These are phyloP conservation scores for Kodamaea hsintzibuensis DNA, from an alignment of 805 yeast species.

Conservation along the genomic window DNA sequence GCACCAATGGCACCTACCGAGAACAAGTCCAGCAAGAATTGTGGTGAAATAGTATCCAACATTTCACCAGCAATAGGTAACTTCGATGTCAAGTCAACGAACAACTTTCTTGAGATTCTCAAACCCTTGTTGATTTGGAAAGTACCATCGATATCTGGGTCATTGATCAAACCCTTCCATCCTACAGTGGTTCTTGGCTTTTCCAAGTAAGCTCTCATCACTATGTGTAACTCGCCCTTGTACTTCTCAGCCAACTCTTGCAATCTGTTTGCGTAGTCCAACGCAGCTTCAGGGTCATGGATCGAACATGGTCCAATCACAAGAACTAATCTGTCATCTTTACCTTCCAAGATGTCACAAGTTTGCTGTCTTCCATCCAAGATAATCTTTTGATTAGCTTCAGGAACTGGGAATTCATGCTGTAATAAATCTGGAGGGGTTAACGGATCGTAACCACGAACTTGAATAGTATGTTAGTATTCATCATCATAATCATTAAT, in stretches of 20 bases:
- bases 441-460: constrained; percentile 86
- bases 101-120: constrained; percentile 83
- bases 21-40: constrained; percentile 88
- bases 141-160: constrained; percentile 91
- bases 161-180: constrained; percentile 97
- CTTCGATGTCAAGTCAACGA: constrained; percentile 75
- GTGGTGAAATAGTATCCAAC: constrained; percentile 97
- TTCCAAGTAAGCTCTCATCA: constrained; percentile 97
- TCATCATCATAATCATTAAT: too few relatives aligned
- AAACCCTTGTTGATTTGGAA: constrained; percentile 95
- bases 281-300: constrained; percentile 90
- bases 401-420: constrained; percentile 74
- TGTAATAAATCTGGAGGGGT: constrained; percentile 94
- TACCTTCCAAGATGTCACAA: constrained; percentile 69
- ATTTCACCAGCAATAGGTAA: constrained; percentile 96
- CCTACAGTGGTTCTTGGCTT: constrained; percentile 99
- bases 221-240: constrained; percentile 74
- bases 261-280: constrained; percentile 78
- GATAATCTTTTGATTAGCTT: constrained; percentile 60
- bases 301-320: constrained; percentile 97
- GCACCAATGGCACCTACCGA: constrained; percentile 99
- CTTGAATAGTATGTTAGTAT: constrained; percentile 27
- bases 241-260: constrained; percentile 58
- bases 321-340: constrained; percentile 83
- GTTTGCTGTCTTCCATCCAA: constrained; percentile 76